Evolutionary conservation across 768 basidiomycete genomes (phyloP), one percentile per base, ranked within the genome.

Genomic region (Crassisporium funariophilum): DNA sequence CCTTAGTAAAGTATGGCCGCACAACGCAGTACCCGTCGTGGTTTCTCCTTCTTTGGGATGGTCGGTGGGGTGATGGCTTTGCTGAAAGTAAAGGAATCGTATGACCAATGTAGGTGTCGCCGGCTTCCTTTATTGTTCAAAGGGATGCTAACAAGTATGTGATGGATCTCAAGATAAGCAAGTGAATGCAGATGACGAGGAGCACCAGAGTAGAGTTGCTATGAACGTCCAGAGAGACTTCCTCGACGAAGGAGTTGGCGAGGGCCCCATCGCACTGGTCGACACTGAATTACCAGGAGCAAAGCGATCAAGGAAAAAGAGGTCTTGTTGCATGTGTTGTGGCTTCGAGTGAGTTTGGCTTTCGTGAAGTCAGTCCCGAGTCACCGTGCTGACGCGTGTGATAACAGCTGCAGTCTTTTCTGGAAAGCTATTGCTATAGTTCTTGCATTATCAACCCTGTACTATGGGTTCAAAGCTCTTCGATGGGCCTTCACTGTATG

Each of bases 371-470:
- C 6, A 10, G 11, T 4, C 35, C 10, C 34, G 33, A 9, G 15
- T 41, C 53, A 36, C 33, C 49, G 13, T 21, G 52, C 43, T 58
- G 10, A 17, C 33, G 39, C 4, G 38, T 13, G 21, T 31, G 1
- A 8, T 42, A 35, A n/a, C 44, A 82, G 80, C 50, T 80, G 78
- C 52, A 65, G 65, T 23, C 61, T 81, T 10, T 74, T 81, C 58
- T 81, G 74, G 71, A 83, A 79, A 55, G 76, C 76, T 2, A 65
- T 81, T 41, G 79, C 72, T 16, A 73, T 82, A 36, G 76, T 81
- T n/a, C 47, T 69, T 3, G 60, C 63, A 15, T 51, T 76, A 12
- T 68, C 74, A 35, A 45, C 70, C 3, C 46, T 73, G 4, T 79
- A 73, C 66, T 67, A 72, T 48, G 65, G 64, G 1, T 63, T 75